phyloP scores from a whole-genome alignment of 2,329 filamentous ascomycete genomes.

The Metarhizium sp. region DNA sequence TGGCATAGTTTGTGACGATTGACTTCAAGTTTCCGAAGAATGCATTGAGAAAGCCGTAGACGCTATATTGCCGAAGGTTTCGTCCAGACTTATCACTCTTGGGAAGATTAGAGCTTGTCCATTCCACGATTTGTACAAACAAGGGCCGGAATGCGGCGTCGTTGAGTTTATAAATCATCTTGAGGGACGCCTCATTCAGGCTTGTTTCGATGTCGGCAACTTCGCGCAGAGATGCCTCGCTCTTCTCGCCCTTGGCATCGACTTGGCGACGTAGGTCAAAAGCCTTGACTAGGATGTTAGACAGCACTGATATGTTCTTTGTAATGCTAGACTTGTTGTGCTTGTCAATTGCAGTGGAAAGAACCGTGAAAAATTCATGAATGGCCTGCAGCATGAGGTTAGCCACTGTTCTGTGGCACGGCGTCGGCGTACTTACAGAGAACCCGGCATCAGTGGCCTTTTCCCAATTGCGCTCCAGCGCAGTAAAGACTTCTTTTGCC shows the following conservation, averaged over 20 bases:
- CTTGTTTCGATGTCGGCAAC: conserved; percentile 53
- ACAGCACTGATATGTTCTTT: conserved; percentile 64
- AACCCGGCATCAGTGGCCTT: conserved; percentile 53
- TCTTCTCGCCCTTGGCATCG: conserved; percentile 34
- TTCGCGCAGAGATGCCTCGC: conserved; percentile 33
- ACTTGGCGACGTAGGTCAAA: conserved; percentile 58
- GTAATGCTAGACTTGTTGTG: conserved; percentile 70
- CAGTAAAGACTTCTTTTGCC: conserved; percentile 64
- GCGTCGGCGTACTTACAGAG: conserved; percentile 37
- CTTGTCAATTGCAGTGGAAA: conserved; percentile 64
- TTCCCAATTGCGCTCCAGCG: conserved; percentile 63
- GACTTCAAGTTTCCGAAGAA: conserved; percentile 87
- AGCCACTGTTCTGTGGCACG: background rate
- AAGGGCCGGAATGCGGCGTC: conserved; percentile 88
- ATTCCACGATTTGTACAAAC: conserved; percentile 79
- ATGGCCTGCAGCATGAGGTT: conserved; percentile 43
- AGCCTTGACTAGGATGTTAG: conserved; percentile 49
- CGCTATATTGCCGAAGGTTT: conserved; percentile 57
- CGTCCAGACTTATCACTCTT: conserved; percentile 52
- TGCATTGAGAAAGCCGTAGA: conserved; percentile 69
- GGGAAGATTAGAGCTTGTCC: conserved; percentile 53
- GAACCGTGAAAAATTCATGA: conserved; percentile 58
- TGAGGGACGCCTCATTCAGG: conserved; percentile 63
- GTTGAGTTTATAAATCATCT: conserved; percentile 95
- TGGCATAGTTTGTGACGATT: conserved; percentile 86